These are phyloP conservation scores for Pseudozyma pruni DNA, from an alignment of 1,284 basidiomycete species.

Conservation along the genomic window DNA sequence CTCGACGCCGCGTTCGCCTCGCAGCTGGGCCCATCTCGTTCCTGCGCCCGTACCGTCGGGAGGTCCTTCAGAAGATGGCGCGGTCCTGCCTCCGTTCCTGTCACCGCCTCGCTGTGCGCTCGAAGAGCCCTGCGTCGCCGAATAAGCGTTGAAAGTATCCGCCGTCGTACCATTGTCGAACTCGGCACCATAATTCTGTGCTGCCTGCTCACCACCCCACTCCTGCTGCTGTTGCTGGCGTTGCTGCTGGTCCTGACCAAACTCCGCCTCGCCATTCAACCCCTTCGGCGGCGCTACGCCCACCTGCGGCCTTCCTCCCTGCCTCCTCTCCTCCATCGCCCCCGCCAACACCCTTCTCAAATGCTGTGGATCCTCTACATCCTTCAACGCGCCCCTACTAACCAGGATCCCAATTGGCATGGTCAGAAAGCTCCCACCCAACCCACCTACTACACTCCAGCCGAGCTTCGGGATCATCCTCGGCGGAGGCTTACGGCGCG, in stretches of 20 bases:
- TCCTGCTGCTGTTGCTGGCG: conserved; percentile 14
- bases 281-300: conserved; percentile 36
- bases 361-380: conserved; percentile 53
- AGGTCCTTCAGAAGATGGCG: neutral
- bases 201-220: conserved; percentile 30
- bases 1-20: conserved; percentile 44
- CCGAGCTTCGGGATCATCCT: conserved; percentile 18
- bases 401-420: conserved; percentile 40
- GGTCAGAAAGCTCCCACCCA: conserved; percentile 35
- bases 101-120: neutral
- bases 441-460: conserved; percentile 32
- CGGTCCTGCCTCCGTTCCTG: neutral
- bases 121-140: conserved; percentile 7
- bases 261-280: conserved; percentile 31
- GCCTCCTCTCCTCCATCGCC: conserved; percentile 38
- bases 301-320: conserved; percentile 26
- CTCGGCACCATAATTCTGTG: conserved; percentile 5
- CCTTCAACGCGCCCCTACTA: conserved; percentile 18
- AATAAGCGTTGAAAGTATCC: conserved; percentile 20
- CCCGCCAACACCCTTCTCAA: conserved; percentile 31
- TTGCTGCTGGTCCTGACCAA: conserved; percentile 8
- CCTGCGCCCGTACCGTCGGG: conserved; percentile 34
- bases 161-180: conserved; percentile 5
- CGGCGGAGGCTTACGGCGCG: conserved; percentile 33
- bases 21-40: conserved; percentile 45